A percentile compares a stretch with the other conserved stretches of the same genome.
These are phyloP conservation scores for Cyphellophora attinorum DNA, from an alignment of 2,329 filamentous ascomycete species.

Conservation along the genomic window DNA sequence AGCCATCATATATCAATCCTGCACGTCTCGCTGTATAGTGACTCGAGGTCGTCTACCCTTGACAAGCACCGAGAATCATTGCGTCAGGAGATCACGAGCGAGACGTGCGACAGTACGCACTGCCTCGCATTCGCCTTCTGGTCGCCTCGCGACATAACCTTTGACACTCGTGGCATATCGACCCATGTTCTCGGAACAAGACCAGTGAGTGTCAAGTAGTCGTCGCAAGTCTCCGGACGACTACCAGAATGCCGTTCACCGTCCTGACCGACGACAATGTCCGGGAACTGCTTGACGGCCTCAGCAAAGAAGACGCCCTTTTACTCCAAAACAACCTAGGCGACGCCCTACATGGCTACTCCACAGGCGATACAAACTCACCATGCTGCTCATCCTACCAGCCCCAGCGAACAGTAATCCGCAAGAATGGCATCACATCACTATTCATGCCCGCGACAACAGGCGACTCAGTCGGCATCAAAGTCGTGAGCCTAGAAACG, in stretches of 20 bases:
- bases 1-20: too few relatives aligned
- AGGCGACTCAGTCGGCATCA: conserved; percentile 51
- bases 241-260: conserved; percentile 46
- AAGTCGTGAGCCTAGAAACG: conserved; percentile 50
- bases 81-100: too few relatives aligned
- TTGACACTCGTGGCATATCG: too few relatives aligned
- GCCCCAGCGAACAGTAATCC: conserved; percentile 51
- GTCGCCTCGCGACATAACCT: too few relatives aligned
- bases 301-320: conserved; percentile 47
- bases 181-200: too few relatives aligned
- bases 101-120: too few relatives aligned
- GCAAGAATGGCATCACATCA: conserved; percentile 52
- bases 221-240: too few relatives aligned
- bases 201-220: too few relatives aligned
- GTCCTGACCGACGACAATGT: conserved; percentile 50
- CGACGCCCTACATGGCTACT: conserved; percentile 56
- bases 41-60: too few relatives aligned
- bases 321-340: conserved; percentile 49
- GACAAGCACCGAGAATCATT: too few relatives aligned
- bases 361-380: conserved; percentile 49
- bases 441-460: conserved; percentile 60
- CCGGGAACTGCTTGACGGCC: conserved; percentile 43
- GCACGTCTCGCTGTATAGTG: too few relatives aligned
- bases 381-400: conserved; percentile 53
- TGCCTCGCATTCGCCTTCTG: too few relatives aligned